Evolutionary conservation across 495 filamentous ascomycete species (phyloP).

Genomic region (Sphaerosporella brunnea): DNA sequence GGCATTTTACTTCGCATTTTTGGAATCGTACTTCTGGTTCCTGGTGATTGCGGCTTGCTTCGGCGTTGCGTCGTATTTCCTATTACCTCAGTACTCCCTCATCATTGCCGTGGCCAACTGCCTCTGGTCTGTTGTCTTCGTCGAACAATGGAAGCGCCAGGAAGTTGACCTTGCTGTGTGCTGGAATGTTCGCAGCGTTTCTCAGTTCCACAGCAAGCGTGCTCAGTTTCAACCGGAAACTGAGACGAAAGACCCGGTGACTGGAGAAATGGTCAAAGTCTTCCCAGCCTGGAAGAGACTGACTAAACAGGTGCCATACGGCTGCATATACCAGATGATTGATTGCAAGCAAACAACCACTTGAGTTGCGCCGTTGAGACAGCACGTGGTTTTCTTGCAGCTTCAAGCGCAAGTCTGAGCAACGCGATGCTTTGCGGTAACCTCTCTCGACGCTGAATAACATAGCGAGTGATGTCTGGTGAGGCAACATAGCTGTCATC

Average conservation of each 20-base stretch:
- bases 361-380: too few relatives aligned
- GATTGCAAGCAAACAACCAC: too few relatives aligned
- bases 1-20: conserved; percentile 91
- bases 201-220: conserved; percentile 57
- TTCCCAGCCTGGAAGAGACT: conserved; percentile 68
- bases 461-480: too few relatives aligned
- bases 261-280: conserved; percentile 60
- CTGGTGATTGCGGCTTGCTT: conserved; percentile 69
- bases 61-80: conserved; percentile 61
- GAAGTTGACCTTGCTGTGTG: conserved; percentile 77
- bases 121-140: conserved; percentile 77
- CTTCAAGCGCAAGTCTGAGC: too few relatives aligned
- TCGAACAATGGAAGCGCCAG: conserved; percentile 94
- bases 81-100: conserved; percentile 69
- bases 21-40: conserved; percentile 82
- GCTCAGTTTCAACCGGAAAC: conserved; percentile 64
- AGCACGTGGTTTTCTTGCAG: too few relatives aligned
- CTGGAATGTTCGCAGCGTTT: conserved; percentile 83
- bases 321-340: too few relatives aligned
- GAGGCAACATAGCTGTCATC: too few relatives aligned
- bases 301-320: too few relatives aligned
- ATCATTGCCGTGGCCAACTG: conserved; percentile 66
- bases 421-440: too few relatives aligned
- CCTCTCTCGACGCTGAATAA: too few relatives aligned
- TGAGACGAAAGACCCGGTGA: conserved; percentile 58